phyloP scores from a whole-genome alignment of 805 yeast genomes.

The Cyberlindnera misumaiensis region DNA sequence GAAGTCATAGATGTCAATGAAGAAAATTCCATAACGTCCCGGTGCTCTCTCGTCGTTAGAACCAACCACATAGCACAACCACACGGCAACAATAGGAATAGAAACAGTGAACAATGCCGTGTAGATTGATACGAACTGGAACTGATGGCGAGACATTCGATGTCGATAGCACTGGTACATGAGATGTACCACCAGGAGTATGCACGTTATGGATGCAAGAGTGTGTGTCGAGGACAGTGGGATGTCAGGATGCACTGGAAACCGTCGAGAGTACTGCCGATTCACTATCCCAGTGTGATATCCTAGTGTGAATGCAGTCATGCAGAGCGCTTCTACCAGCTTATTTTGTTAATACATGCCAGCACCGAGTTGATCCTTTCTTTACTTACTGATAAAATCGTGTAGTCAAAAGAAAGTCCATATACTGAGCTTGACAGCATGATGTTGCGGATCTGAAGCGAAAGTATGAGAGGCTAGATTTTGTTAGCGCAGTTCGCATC shows the following conservation, averaged over 20 bases:
- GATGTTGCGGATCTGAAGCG: constrained; percentile 16
- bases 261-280: constrained; percentile 26
- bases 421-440: constrained; percentile 27
- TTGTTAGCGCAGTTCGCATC: background rate
- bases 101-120: constrained; percentile 1
- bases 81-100: background rate
- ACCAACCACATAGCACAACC: constrained; percentile 2
- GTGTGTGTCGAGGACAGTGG: constrained; percentile 22
- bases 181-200: constrained; percentile 13
- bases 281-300: constrained; percentile 7
- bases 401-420: constrained; percentile 32
- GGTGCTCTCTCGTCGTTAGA: constrained; percentile 6
- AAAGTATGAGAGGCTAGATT: background rate
- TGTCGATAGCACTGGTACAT: constrained; percentile 25
- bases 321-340: constrained; percentile 3
- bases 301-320: background rate
- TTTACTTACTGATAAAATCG: constrained; percentile 18
- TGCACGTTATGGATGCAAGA: constrained; percentile 13
- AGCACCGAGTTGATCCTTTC: background rate
- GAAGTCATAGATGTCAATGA: constrained; percentile 35
- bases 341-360: background rate
- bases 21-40: constrained; percentile 27
- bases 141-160: constrained; percentile 26
- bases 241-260: constrained; percentile 27
- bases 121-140: constrained; percentile 30